These are phyloP conservation scores for Fusarium cicatricum DNA, from an alignment of 2,329 filamentous ascomycete species.

Conservation along the genomic window DNA sequence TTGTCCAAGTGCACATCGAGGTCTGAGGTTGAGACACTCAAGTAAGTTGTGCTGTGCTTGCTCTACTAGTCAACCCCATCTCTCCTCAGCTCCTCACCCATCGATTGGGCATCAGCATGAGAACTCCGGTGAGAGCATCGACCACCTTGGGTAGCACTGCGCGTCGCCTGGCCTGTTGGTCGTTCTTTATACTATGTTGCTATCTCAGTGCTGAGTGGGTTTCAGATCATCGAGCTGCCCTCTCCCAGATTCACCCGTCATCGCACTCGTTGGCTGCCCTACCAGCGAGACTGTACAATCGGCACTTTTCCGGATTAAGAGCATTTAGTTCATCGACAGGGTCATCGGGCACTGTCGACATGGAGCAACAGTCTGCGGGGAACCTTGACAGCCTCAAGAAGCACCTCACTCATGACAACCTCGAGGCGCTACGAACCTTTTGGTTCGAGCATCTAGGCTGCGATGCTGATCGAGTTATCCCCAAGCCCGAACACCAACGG, in stretches of 20 bases:
- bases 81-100: not conserved
- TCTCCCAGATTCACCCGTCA: conserved; percentile 6
- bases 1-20: not conserved
- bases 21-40: not conserved
- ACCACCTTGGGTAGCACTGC: conserved; percentile 9
- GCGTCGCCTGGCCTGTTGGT: conserved; percentile 35
- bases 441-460: conserved; percentile 50
- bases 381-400: conserved; percentile 15
- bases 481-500: conserved; percentile 36
- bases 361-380: conserved; percentile 3
- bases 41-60: conserved; percentile 1
- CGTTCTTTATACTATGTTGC: conserved; percentile 23
- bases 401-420: conserved; percentile 41
- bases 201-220: conserved; percentile 33
- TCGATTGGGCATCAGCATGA: conserved; percentile 5
- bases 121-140: conserved; percentile 4
- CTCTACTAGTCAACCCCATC: not conserved
- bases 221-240: conserved; percentile 18
- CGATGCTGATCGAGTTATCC: conserved; percentile 41
- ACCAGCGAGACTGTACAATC: conserved; percentile 7
- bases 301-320: not conserved
- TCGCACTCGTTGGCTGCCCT: conserved; percentile 2
- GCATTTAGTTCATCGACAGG: conserved; percentile 7
- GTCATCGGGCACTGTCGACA: not conserved
- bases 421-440: conserved; percentile 46